These are phyloP conservation scores for Hypomyces rosellus DNA, from an alignment of 2,329 filamentous ascomycete genomes.

Conservation along the genomic window DNA sequence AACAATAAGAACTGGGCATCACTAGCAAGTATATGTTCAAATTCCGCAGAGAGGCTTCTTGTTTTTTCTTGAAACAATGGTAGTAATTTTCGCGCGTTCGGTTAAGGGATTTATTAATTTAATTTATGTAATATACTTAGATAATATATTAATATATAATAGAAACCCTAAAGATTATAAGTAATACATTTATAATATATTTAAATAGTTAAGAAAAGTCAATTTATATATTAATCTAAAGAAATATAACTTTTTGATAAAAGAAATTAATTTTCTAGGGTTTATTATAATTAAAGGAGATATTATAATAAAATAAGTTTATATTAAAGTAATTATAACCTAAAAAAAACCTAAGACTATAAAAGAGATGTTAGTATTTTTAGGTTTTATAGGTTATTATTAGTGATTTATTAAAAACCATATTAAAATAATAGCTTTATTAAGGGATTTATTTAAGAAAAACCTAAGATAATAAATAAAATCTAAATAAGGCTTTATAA, in stretches of 20 bases:
- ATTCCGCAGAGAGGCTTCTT: background rate
- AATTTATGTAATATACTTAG: conserved; percentile 14
- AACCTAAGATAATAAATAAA: background rate
- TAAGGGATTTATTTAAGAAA: background rate
- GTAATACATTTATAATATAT: conserved; percentile 9
- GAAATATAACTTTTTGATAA: too few species aligned
- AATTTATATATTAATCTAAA: conserved; percentile 11
- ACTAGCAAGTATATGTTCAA: background rate
- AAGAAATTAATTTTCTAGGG: background rate
- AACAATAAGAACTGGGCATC: background rate
- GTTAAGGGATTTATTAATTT: conserved; percentile 2
- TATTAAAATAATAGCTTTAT: background rate
- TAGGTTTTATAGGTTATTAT: background rate
- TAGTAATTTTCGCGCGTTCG: conserved; percentile 5
- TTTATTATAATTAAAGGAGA: conserved; percentile 8
- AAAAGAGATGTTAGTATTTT: conserved; percentile 1
- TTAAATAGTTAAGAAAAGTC: conserved; percentile 6
- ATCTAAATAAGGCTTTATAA: background rate
- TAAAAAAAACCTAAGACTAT: conserved; percentile 5
- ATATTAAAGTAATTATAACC: background rate
- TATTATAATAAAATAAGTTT: conserved; percentile 6
- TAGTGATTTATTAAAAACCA: background rate
- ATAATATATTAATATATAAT: conserved; percentile 16
- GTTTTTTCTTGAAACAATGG: conserved; percentile 5
- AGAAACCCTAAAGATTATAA: conserved; percentile 9